Percentiles rank a stretch among this genome's conserved stretches.
These are phyloP conservation scores for Thermothelomyces thermophilus DNA, from an alignment of 2,329 filamentous ascomycete genomes.

Conservation along the genomic window DNA sequence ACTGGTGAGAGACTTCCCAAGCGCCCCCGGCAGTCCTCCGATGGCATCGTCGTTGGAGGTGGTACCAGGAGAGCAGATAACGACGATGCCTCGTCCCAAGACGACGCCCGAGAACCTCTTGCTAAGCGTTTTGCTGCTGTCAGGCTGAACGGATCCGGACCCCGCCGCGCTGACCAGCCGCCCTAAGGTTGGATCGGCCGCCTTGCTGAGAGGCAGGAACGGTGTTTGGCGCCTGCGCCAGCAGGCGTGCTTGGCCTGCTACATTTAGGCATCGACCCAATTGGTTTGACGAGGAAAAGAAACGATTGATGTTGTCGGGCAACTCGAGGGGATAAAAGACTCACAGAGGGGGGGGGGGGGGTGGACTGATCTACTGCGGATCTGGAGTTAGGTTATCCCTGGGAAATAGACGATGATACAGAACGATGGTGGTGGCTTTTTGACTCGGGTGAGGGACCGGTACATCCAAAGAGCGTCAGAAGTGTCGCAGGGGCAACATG, in stretches of 20 bases:
- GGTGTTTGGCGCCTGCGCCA: too few species aligned
- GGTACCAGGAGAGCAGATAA: not conserved
- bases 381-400: conserved; percentile 1
- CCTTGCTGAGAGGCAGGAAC: not conserved
- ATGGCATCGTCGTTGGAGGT: conserved; percentile 14
- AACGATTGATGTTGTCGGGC: too few species aligned
- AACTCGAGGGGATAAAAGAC: too few species aligned
- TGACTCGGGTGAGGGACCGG: not conserved
- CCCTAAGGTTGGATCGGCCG: not conserved
- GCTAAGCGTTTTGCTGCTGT: conserved; percentile 62
- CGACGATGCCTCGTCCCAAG: conserved; percentile 3
- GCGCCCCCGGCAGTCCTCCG: conserved; percentile 44
- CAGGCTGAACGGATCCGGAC: conserved; percentile 48
- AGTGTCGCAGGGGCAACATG: too few species aligned
- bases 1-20: conserved; percentile 94
- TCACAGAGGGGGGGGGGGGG: too few species aligned
- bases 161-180: not conserved
- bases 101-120: conserved; percentile 47
- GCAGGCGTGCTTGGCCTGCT: too few species aligned
- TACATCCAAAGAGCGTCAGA: not conserved
- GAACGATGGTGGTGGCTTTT: not conserved
- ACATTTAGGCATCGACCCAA: too few species aligned
- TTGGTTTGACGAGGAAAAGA: too few species aligned
- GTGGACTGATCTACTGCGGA: not conserved
- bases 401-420: not conserved